Evolutionary conservation across 352 stramenopile species (phyloP).

Genomic region (Peronospora belbahrii): DNA sequence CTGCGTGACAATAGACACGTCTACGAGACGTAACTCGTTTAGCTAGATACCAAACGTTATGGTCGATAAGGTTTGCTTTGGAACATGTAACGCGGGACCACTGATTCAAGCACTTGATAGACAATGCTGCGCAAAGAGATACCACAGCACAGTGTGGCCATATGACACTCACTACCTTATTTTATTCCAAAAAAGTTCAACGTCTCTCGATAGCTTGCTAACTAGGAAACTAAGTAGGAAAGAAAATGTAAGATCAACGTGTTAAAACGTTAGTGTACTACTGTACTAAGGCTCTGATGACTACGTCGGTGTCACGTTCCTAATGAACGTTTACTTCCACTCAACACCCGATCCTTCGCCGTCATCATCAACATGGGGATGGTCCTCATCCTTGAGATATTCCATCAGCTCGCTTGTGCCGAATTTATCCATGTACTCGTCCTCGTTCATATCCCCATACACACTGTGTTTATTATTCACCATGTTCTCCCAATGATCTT

Average conservation of each 20-base stretch:
- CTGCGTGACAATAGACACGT: too few relatives aligned
- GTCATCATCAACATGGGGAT: slow-evolving; percentile 25
- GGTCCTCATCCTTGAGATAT: slow-evolving; percentile 63
- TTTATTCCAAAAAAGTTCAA: too few relatives aligned
- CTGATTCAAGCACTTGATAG: too few relatives aligned
- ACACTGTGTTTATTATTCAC: slow-evolving; percentile 74
- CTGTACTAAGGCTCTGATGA: not conserved
- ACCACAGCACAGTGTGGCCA: too few relatives aligned
- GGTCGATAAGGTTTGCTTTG: too few relatives aligned
- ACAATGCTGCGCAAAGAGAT: too few relatives aligned
- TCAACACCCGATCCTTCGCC: slow-evolving; percentile 37
- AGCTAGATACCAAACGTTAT: too few relatives aligned
- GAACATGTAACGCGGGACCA: too few relatives aligned
- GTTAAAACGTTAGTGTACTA: slow-evolving; percentile 9
- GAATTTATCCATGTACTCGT: slow-evolving; percentile 86
- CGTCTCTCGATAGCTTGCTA: not conserved
- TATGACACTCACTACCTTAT: too few relatives aligned
- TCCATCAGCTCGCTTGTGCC: slow-evolving; percentile 83
- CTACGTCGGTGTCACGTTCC: slow-evolving; percentile 6
- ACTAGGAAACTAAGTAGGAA: too few relatives aligned
- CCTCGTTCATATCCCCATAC: slow-evolving; percentile 73
- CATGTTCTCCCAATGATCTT: slow-evolving; percentile 83
- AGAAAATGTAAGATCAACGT: slow-evolving; percentile 10
- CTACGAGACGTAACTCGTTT: too few relatives aligned
- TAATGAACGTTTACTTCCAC: slow-evolving; percentile 42